These are phyloP conservation scores for Apophysomyces variabilis DNA, from an alignment of 371 early-diverging fungal species.

Conservation along the genomic window DNA sequence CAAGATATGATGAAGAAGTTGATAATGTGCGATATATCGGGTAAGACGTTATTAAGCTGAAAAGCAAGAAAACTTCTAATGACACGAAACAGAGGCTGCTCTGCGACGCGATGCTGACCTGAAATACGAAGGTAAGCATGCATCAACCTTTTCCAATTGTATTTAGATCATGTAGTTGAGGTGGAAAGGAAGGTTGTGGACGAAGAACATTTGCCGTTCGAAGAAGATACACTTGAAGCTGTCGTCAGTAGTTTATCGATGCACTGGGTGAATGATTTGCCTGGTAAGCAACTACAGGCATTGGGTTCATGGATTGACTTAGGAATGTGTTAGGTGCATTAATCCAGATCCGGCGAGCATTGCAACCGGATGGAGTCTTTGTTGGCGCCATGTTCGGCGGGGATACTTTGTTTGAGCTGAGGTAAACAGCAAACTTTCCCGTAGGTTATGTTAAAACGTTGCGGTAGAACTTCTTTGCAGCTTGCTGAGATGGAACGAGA, in stretches of 20 bases:
- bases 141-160: slow-evolving; percentile 16
- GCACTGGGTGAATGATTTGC: slow-evolving; percentile 97
- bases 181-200: slow-evolving; percentile 82
- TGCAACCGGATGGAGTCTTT: slow-evolving; percentile 93
- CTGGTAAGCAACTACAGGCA: slow-evolving; percentile 51
- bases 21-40: slow-evolving; percentile 89
- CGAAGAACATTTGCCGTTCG: slow-evolving; percentile 83
- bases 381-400: slow-evolving; percentile 94
- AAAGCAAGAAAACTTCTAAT: not conserved
- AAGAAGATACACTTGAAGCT: slow-evolving; percentile 82
- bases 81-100: slow-evolving; percentile 54
- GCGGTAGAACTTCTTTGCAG: slow-evolving; percentile 80
- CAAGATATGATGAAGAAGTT: slow-evolving; percentile 81
- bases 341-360: slow-evolving; percentile 77
- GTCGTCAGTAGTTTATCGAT: slow-evolving; percentile 85
- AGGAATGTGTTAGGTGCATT: slow-evolving; percentile 56
- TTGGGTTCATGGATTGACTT: not conserved
- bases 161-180: slow-evolving; percentile 50
- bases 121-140: slow-evolving; percentile 62
- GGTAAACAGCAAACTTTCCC: slow-evolving; percentile 29
- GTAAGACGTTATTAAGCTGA: slow-evolving; percentile 26
- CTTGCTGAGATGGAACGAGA: slow-evolving; percentile 91
- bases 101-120: slow-evolving; percentile 68
- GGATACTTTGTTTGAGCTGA: slow-evolving; percentile 91
- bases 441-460: not conserved